Conservation (phyloP, 129 eudicot species). For the Helianthus tuberosus region DNA sequence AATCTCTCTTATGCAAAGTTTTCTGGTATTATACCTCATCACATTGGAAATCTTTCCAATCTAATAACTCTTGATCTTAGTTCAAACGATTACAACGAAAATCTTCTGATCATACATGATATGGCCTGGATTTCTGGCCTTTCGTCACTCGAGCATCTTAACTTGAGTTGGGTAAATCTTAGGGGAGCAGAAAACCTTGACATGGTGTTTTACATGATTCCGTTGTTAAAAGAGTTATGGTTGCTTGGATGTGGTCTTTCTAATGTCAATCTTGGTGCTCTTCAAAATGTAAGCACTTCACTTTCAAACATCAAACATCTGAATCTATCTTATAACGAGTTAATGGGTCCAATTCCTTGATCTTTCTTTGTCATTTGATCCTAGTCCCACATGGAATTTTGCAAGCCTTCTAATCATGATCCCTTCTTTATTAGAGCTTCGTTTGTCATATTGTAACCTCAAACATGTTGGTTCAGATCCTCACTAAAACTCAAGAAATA, state of each 20-base stretch:
- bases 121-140: not conserved
- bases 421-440: not conserved
- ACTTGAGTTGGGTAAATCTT: not conserved
- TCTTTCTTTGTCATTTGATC: not conserved
- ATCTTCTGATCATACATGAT: not conserved
- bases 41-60: not conserved
- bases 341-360: not conserved
- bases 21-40: not conserved
- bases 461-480: no score
- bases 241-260: not conserved
- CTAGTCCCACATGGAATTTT: not conserved
- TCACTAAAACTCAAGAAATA: no score
- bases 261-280: not conserved
- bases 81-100: not conserved
- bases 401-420: not conserved
- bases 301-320: not conserved
- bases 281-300: not conserved
- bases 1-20: not conserved
- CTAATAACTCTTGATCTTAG: not conserved
- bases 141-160: slow-evolving; percentile 6
- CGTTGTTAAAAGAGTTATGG: not conserved
- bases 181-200: not conserved
- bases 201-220: not conserved
- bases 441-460: not conserved
- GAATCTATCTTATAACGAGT: no score